Percentiles rank a stretch among this genome's conserved stretches.
These are phyloP conservation scores for Mimosa bimucronata DNA, from an alignment of 306 rosid genomes.

Conservation along the genomic window DNA sequence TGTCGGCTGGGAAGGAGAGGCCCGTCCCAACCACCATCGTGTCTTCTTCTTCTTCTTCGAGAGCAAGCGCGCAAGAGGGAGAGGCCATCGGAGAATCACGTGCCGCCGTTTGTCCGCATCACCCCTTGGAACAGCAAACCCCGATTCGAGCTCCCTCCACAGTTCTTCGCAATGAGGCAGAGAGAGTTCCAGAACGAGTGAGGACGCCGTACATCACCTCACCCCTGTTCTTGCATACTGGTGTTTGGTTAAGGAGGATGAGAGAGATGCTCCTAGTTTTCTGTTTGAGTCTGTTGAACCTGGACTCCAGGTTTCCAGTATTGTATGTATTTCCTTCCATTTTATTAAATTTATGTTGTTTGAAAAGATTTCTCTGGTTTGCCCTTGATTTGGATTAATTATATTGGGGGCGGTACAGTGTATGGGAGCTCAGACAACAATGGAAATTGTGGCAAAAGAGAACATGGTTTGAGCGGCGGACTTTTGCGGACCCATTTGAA, in stretches of 20 bases:
- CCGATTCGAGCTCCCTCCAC: too few species aligned
- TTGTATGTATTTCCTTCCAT: conserved; percentile 48
- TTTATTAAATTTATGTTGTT: neutral
- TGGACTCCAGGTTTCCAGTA: conserved; percentile 63
- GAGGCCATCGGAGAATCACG: too few species aligned
- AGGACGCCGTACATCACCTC: too few species aligned
- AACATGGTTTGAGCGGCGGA: conserved; percentile 90
- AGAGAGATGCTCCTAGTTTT: conserved; percentile 96
- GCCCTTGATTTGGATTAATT: conserved; percentile 24
- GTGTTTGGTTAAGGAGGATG: conserved; percentile 94
- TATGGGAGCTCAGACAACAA: conserved; percentile 91
- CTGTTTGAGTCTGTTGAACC: conserved; percentile 91
- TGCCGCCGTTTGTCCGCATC: too few species aligned
- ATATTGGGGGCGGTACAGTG: conserved; percentile 83
- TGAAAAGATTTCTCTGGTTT: neutral
- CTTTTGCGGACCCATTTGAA: conserved; percentile 98
- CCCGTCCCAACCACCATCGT: too few species aligned
- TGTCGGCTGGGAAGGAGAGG: too few species aligned
- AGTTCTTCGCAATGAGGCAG: too few species aligned
- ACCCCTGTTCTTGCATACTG: conserved; percentile 97
- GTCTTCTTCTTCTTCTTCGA: too few species aligned
- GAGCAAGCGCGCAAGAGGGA: too few species aligned
- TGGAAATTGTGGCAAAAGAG: conserved; percentile 93
- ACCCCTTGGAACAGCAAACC: too few species aligned
- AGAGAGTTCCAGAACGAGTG: too few species aligned